A percentile compares a stretch with the other conserved stretches of the same genome.
Conservation (phyloP, 176 grass and related monocot genomes). For the Areca catechu region DNA sequence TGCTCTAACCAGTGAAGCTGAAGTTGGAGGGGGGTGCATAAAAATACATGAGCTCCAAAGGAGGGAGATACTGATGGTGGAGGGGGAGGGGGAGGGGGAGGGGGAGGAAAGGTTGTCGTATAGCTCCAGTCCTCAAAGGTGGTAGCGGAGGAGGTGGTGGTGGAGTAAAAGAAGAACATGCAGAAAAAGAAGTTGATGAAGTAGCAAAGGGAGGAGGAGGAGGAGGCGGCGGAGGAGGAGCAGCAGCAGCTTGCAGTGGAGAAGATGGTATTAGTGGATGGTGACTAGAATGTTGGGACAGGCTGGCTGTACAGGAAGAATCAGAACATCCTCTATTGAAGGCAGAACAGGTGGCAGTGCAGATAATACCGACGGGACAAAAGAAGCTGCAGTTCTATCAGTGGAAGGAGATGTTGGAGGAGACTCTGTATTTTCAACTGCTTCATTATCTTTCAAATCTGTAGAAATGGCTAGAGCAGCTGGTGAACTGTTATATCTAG, state of each 20-base stretch:
- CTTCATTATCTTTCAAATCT: conserved; percentile 25
- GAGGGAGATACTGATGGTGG: conserved; percentile 17
- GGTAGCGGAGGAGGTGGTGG: neutral
- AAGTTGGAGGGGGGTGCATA: conserved; percentile 13
- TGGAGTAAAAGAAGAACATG: too few species aligned
- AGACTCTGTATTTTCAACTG: conserved; percentile 17
- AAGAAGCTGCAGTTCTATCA: conserved; percentile 9
- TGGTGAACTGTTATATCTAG: conserved; percentile 70
- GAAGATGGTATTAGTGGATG: neutral
- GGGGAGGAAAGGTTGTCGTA: neutral
- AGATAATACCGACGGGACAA: conserved; percentile 3
- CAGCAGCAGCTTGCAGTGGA: neutral
- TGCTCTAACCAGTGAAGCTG: conserved; percentile 11
- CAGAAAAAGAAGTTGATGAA: too few species aligned
- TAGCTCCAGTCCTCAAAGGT: neutral
- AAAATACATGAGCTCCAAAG: conserved; percentile 6
- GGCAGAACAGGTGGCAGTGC: neutral
- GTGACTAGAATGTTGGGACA: too few species aligned
- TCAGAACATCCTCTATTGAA: conserved; percentile 1
- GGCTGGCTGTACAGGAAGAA: neutral
- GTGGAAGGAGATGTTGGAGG: conserved; percentile 9
- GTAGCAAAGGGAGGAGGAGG: too few species aligned
- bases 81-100: conserved; percentile 17
- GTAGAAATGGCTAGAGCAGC: conserved; percentile 63
- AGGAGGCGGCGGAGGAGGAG: neutral